A percentile compares a stretch with the other conserved stretches of the same genome.
These are phyloP conservation scores for Uromyces viciae-fabae DNA, from an alignment of 1,284 basidiomycete genomes.

Conservation along the genomic window DNA sequence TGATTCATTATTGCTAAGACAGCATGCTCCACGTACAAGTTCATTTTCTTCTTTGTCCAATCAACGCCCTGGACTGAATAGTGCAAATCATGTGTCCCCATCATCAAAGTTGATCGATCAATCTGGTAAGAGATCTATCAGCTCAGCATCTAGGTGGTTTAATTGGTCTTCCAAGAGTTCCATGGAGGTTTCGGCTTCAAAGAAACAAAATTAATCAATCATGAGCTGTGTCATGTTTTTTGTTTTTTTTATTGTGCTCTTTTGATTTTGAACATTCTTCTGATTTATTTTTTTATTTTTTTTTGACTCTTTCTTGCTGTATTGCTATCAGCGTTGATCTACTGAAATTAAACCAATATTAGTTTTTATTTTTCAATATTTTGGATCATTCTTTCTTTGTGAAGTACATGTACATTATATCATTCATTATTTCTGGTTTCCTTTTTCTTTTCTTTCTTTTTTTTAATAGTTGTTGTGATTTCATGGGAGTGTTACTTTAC, in stretches of 20 bases:
- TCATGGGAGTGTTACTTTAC: too few relatives aligned
- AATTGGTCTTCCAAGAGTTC: slow-evolving; percentile 7
- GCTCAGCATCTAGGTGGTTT: neutral
- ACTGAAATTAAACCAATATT: too few relatives aligned
- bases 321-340: too few relatives aligned
- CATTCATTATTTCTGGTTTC: too few relatives aligned
- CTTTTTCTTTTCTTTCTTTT: too few relatives aligned
- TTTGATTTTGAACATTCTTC: too few relatives aligned
- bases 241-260: neutral
- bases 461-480: too few relatives aligned
- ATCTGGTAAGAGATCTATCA: neutral
- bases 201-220: neutral
- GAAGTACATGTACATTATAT: too few relatives aligned
- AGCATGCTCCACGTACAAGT: neutral
- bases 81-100: neutral
- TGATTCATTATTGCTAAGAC: slow-evolving; percentile 18
- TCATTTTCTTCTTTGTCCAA: neutral
- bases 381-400: too few relatives aligned
- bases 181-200: neutral
- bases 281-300: neutral
- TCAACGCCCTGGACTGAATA: neutral
- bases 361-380: too few relatives aligned
- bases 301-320: too few relatives aligned
- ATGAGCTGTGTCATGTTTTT: neutral
- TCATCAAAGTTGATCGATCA: neutral